Percentiles rank a stretch among this genome's conserved stretches.
Conservation (phyloP, 495 filamentous ascomycete genomes). For the Xylaria flabelliformis region DNA sequence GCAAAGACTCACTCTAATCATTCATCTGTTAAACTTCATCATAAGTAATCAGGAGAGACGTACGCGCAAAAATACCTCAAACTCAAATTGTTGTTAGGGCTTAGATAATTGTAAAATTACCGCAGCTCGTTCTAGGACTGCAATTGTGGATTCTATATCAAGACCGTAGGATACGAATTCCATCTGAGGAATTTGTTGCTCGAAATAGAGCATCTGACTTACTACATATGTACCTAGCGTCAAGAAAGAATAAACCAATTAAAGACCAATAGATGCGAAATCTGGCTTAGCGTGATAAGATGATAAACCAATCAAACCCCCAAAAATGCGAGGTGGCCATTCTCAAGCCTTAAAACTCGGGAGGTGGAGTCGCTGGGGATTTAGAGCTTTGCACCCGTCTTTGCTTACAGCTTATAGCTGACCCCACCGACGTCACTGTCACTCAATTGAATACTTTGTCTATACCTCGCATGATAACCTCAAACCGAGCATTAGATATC, state of each 20-base stretch:
- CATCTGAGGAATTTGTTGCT: not conserved
- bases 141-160: not conserved
- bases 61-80: not conserved
- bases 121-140: not conserved
- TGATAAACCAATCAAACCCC: conserved; percentile 2
- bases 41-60: not conserved
- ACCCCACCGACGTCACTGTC: conserved; percentile 26
- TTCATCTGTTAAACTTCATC: not conserved
- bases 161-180: conserved; percentile 2
- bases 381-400: conserved; percentile 3
- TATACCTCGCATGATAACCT: not conserved
- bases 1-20: not conserved
- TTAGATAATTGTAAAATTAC: not conserved
- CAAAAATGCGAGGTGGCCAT: conserved; percentile 16
- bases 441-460: not conserved
- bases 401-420: conserved; percentile 1
- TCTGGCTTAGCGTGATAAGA: not conserved
- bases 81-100: not conserved
- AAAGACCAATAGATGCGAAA: conserved; percentile 2
- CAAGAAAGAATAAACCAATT: not conserved
- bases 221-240: too few species aligned
- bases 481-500: not conserved
- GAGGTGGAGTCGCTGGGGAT: conserved; percentile 16
- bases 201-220: not conserved
- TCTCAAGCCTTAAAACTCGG: conserved; percentile 3